Percentiles rank a stretch among this genome's conserved stretches.
These are phyloP conservation scores for Stagonosporopsis vannaccii DNA, from an alignment of 2,329 filamentous ascomycete genomes.

Conservation along the genomic window DNA sequence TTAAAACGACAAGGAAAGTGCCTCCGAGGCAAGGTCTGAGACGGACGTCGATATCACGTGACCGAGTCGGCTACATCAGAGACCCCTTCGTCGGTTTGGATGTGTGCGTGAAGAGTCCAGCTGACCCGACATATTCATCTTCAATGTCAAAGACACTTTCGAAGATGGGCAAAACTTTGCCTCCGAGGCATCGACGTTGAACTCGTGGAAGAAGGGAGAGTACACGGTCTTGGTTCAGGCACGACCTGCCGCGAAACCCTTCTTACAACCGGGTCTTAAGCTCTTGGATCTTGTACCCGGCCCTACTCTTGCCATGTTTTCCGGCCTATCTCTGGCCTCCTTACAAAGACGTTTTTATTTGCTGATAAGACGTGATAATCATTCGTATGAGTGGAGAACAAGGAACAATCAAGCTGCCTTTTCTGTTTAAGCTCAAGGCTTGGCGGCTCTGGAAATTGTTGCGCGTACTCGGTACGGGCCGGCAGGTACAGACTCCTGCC, in stretches of 20 bases:
- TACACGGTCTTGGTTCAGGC: not conserved
- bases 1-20: too few relatives aligned
- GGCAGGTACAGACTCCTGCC: not conserved
- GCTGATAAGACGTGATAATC: constrained; percentile 13
- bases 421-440: constrained; percentile 17
- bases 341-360: not conserved
- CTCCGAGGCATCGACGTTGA: too few relatives aligned
- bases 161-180: too few relatives aligned
- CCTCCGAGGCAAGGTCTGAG: too few relatives aligned
- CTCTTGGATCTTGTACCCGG: not conserved
- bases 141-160: too few relatives aligned
- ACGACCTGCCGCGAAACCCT: not conserved
- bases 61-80: too few relatives aligned
- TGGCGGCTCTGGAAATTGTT: not conserved
- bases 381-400: not conserved
- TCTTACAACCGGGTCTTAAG: not conserved
- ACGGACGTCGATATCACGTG: too few relatives aligned
- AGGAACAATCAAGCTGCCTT: constrained; percentile 12
- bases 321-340: not conserved
- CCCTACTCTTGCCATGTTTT: not conserved
- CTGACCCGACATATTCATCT: too few relatives aligned
- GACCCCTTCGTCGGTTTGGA: too few relatives aligned
- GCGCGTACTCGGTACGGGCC: constrained; percentile 10
- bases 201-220: not conserved
- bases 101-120: too few relatives aligned